phyloP scores from a whole-genome alignment of 1,139 yeast species.

The Magnusiomyces tetraspermus region DNA sequence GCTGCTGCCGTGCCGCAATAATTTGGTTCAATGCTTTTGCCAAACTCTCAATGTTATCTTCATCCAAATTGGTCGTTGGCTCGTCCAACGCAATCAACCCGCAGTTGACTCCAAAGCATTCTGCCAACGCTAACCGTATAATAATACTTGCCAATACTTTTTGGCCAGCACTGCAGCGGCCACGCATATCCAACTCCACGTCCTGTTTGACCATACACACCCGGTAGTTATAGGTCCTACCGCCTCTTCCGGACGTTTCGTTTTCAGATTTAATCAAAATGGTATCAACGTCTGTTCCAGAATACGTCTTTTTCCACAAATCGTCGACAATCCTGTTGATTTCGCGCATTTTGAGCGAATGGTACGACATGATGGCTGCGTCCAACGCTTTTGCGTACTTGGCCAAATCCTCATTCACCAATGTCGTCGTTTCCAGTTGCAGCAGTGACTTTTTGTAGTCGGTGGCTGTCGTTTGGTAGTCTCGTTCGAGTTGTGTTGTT shows the following conservation, averaged over 20 bases:
- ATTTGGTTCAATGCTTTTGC: constrained; percentile 73
- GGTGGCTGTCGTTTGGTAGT: constrained; percentile 58
- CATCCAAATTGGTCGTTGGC: constrained; percentile 93
- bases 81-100: constrained; percentile 96
- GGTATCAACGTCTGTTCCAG: constrained; percentile 91
- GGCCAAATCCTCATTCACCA: constrained; percentile 76
- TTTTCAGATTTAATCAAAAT: constrained; percentile 79
- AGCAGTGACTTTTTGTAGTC: constrained; percentile 65
- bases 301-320: constrained; percentile 87
- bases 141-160: constrained; percentile 88
- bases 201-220: constrained; percentile 94
- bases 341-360: constrained; percentile 84
- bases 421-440: constrained; percentile 62
- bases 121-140: constrained; percentile 85
- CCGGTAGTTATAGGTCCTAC: constrained; percentile 77
- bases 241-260: constrained; percentile 46
- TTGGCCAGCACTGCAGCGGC: constrained; percentile 97
- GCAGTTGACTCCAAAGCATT: constrained; percentile 90
- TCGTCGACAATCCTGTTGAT: constrained; percentile 82
- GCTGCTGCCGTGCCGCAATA: constrained; percentile 63
- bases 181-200: constrained; percentile 93
- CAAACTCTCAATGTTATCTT: constrained; percentile 77
- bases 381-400: constrained; percentile 82
- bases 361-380: constrained; percentile 88
- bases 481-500: constrained; percentile 51